Evolutionary conservation across 1,139 yeast species (phyloP).

Genomic region (Nematodospora anomalae): DNA sequence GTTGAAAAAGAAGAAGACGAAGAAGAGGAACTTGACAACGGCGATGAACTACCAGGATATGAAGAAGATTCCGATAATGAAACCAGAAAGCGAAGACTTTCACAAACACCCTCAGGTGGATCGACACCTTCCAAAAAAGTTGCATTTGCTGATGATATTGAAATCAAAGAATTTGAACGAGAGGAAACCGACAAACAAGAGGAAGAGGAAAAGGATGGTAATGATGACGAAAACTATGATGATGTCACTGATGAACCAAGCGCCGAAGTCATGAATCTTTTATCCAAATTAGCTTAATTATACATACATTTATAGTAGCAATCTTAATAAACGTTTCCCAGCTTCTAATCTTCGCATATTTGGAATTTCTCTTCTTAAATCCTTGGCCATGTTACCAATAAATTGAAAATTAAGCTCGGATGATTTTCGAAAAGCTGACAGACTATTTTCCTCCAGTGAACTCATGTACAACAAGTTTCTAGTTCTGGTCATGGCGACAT

Average conservation of each 20-base stretch:
- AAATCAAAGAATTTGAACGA: slow-evolving; percentile 46
- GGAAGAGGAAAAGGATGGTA: slow-evolving; percentile 25
- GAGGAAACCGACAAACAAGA: slow-evolving; percentile 29
- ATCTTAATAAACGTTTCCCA: slow-evolving; percentile 9
- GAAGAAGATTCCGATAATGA: slow-evolving; percentile 27
- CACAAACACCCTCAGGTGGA: slow-evolving; percentile 27
- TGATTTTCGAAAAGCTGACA: background rate
- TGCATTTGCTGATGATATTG: slow-evolving; percentile 48
- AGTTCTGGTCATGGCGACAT: slow-evolving; percentile 70
- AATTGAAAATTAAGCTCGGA: slow-evolving; percentile 2
- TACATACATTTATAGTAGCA: background rate
- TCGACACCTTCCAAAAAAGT: slow-evolving; percentile 40
- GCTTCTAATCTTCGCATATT: slow-evolving; percentile 2
- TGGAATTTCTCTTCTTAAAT: slow-evolving; percentile 10
- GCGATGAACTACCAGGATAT: slow-evolving; percentile 9
- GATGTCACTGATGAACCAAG: slow-evolving; percentile 10
- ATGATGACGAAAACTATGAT: slow-evolving; percentile 11
- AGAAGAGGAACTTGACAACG: slow-evolving; percentile 23
- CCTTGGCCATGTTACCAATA: slow-evolving; percentile 6
- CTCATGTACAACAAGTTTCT: slow-evolving; percentile 47
- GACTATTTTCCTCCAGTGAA: slow-evolving; percentile 5
- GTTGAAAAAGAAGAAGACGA: slow-evolving; percentile 26
- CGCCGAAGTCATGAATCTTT: slow-evolving; percentile 28
- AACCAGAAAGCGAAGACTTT: slow-evolving; percentile 21
- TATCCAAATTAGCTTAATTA: slow-evolving; percentile 32